Evolutionary conservation across 306 rosid species (phyloP), one percentile per base, ranked within the genome.

Genomic region (Quillaja saponaria): DNA sequence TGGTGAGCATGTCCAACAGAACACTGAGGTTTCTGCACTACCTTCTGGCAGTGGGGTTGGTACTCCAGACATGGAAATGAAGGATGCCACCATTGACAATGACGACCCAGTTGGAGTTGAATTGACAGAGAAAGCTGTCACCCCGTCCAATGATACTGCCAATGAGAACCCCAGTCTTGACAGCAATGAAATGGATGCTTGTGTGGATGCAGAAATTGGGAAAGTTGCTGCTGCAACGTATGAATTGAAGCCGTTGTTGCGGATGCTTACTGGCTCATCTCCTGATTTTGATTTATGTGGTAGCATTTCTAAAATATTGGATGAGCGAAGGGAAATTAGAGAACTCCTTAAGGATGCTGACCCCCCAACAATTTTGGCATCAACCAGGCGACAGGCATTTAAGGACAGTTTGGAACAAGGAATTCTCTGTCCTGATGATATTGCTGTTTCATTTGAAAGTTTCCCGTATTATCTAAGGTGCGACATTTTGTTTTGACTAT

Each of bases 381-480:
- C 99, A 38, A 70, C 81, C 40, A 82, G 84, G 59, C 84, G 82
- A 44, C 95, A 87, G 50, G 91, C 90, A 38, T 85, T 78, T 46
- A 94, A 69, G 76, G 90, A 89, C 46, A 87, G 70, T 70, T 62
- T 94, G 70, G 85, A 64, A 44, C 70, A 80, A 69, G 83, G 82
- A 76, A 80, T 94, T 81, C 76, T 94, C 42, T 55, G 60, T 75
- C 77, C 85, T 61, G 87, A 78, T 40, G 72, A 79, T 49, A 87
- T 81, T 64, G 87, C 79, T 54, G 91, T 83, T 65, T 81, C 91
- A 33, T 89, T 94, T 56, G 97, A 89, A 79, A 73, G 64, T 72
- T 94, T 94, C 63, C 99, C 99, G 34, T 94, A 94, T 71, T 94
- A 78, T 79, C 81, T 94, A 68, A 94, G 99, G 99, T 94, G 49